Evolutionary conservation across 768 basidiomycete genomes (phyloP).

Genomic region (Leucocoprinus birnbaumii): DNA sequence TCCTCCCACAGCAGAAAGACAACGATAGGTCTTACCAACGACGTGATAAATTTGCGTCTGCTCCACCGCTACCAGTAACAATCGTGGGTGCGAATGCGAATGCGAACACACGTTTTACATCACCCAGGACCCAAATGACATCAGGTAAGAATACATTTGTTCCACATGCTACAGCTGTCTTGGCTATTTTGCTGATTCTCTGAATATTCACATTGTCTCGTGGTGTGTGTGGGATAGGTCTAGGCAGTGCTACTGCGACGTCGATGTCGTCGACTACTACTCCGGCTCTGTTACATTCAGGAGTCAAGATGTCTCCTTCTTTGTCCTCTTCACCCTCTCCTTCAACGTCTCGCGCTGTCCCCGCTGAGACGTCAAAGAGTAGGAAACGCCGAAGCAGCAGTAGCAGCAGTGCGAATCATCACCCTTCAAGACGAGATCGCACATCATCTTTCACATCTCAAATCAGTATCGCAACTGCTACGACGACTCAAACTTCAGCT

Average conservation of each 20-base stretch:
- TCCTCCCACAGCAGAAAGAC: conserved; percentile 6
- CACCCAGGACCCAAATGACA: background rate
- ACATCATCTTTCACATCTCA: conserved; percentile 9
- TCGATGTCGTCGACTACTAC: background rate
- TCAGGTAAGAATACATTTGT: background rate
- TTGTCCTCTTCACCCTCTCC: background rate
- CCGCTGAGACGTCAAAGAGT: background rate
- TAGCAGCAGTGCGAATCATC: background rate
- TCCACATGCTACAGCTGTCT: background rate
- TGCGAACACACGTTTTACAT: background rate
- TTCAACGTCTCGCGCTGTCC: background rate
- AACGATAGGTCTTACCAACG: conserved; percentile 8
- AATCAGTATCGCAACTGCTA: conserved; percentile 7
- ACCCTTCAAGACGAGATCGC: conserved; percentile 4
- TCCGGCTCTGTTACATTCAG: background rate
- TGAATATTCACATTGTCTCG: too few species aligned
- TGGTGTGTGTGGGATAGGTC: background rate
- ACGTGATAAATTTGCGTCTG: conserved; percentile 14
- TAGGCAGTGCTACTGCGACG: too few species aligned
- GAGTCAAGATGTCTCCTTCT: background rate
- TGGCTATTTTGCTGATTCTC: too few species aligned
- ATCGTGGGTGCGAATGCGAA: conserved; percentile 6
- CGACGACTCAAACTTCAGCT: conserved; percentile 7
- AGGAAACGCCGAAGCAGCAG: background rate
- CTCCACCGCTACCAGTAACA: conserved; percentile 9